Evolutionary conservation across 2,329 filamentous ascomycete species (phyloP), one percentile per base, ranked within the genome.

Genomic region (Penicillium decumbens): DNA sequence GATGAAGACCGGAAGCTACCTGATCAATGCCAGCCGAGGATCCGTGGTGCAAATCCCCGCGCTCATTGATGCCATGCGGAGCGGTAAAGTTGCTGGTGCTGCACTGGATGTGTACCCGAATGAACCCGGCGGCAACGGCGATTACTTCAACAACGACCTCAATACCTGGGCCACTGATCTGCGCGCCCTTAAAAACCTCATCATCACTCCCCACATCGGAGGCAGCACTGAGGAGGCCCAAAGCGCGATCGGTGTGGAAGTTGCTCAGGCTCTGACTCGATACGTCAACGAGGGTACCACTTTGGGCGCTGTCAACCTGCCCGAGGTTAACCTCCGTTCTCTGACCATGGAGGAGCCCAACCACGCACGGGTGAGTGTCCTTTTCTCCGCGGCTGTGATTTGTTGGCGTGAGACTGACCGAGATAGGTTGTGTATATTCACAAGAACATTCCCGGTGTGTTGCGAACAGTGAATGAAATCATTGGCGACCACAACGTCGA

Each of bases 181-280:
- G 41, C 83, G 89, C 46, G 80, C 80, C 45, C 77, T 97, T 52
- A 93, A 85, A 74, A 98, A 98, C 75, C 78, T 98, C 59, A 95
- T 98, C 60, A 79, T 98, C 43, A 95, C 92, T 1, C 93, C 93
- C 20, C 93, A 98, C 71, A 97, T 98, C 65, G 93, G 93, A 62
- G 93, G 93, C 48, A 95, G 89, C 72, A 98, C 93, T 0, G 93
- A 98, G 73, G 93, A 98, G 74, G 93, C 93, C 4, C 93, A 98
- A 75, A 85, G 88, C 50, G 92, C 93, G 13, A 98, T 98, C 68
- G 93, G 93, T 61, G 80, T 95, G 38, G 93, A 98, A 77, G 93
- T 98, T 50, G 84, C 82, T 56, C 86, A 93, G 41, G 88, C 91
- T 35, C 77, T 98, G 45, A 87, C 95, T 49, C 84, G 88, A 64